Percentiles rank a stretch among this genome's conserved stretches.
Evolutionary conservation across 2,329 filamentous ascomycete species (phyloP).

Genomic region (Hypoxylon rubiginosum): DNA sequence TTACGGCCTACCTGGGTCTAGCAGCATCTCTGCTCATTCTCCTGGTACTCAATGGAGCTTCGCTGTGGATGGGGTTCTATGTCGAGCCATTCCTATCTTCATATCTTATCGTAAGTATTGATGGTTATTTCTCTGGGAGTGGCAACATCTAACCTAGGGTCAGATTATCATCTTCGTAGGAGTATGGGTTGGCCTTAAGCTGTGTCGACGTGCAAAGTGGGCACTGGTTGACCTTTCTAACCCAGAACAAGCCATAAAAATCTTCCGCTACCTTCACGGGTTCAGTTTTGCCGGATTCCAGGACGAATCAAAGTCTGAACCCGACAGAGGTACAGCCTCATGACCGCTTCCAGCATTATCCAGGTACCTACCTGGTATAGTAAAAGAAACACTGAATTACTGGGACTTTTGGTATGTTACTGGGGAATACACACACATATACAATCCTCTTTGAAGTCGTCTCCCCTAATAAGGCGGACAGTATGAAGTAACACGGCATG

Average conservation of each 20-base stretch:
- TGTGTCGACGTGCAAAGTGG: slow-evolving; percentile 47
- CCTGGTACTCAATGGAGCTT: slow-evolving; percentile 52
- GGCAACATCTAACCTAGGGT: neutral
- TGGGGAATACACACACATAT: too few relatives aligned
- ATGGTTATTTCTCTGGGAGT: too few relatives aligned
- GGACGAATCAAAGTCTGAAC: slow-evolving; percentile 1
- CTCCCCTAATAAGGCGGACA: too few relatives aligned
- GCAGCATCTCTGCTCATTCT: slow-evolving; percentile 54
- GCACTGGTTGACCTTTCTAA: slow-evolving; percentile 52
- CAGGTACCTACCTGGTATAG: too few relatives aligned
- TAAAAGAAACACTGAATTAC: too few relatives aligned
- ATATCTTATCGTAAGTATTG: slow-evolving; percentile 55
- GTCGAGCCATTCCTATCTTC: slow-evolving; percentile 54
- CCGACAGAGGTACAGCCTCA: neutral
- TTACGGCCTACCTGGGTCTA: slow-evolving; percentile 54
- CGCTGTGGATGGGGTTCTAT: slow-evolving; percentile 55
- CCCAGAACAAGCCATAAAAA: slow-evolving; percentile 46
- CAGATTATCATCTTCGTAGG: slow-evolving; percentile 51
- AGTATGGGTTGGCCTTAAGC: slow-evolving; percentile 50
- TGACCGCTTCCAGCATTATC: neutral
- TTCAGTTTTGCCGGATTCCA: slow-evolving; percentile 27
- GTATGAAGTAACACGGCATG: too few relatives aligned
- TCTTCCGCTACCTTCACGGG: slow-evolving; percentile 51
- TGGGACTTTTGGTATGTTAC: too few relatives aligned
- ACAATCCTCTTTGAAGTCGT: too few relatives aligned